Conservation (phyloP, 176 grass and related monocot genomes). For the Hsuehochloa calcarea region DNA sequence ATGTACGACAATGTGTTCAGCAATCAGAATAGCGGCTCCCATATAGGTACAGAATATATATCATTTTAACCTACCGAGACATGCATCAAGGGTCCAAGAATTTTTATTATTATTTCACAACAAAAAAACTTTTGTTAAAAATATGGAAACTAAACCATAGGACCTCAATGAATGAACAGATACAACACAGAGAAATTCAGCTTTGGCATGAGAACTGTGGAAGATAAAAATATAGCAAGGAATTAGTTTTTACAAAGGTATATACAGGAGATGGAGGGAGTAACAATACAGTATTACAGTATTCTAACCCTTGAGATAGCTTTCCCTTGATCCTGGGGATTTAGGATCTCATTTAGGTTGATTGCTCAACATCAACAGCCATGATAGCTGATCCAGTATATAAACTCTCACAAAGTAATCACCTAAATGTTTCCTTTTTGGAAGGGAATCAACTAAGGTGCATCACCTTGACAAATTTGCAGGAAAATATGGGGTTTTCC, state of each 20-base stretch:
- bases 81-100: not conserved
- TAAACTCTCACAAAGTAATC: constrained; percentile 18
- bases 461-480: not conserved
- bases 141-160: not conserved
- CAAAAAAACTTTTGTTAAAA: not conserved
- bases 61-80: not conserved
- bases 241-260: not conserved
- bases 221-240: not conserved
- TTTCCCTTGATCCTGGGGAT: not conserved
- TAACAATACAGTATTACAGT: not conserved
- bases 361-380: not conserved
- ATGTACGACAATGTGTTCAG: constrained; percentile 18
- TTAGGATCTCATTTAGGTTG: not conserved
- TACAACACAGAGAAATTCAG: not conserved
- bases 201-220: not conserved
- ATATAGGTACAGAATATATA: not conserved
- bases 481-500: not conserved
- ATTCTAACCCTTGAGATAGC: not conserved
- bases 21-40: not conserved
- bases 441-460: not conserved
- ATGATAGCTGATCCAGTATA: not conserved
- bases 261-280: not conserved
- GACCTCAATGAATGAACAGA: not conserved
- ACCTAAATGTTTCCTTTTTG: not conserved
- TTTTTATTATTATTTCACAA: not conserved